phyloP scores from a whole-genome alignment of 2,329 filamentous ascomycete species.

The Fusarium sp. region DNA sequence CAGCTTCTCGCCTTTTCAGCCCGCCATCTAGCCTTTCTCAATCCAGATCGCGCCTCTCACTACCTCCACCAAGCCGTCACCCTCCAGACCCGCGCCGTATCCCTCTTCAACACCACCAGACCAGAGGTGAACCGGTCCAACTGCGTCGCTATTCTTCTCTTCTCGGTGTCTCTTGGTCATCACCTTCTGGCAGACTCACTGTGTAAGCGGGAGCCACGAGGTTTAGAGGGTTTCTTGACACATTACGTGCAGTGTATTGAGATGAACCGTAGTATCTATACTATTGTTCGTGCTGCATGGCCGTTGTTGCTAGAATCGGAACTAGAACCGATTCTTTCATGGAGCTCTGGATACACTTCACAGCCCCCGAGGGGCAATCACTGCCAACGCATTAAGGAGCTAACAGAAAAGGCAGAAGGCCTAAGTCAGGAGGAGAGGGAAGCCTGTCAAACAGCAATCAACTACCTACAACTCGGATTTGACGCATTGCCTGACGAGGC shows the following conservation, averaged over 20 bases:
- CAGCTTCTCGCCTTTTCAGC: conserved; percentile 33
- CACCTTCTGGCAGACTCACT: conserved; percentile 28
- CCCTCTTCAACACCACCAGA: conserved; percentile 13
- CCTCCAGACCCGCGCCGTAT: conserved; percentile 22
- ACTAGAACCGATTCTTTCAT: conserved; percentile 5
- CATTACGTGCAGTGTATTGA: conserved; percentile 23
- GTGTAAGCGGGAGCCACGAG: not conserved
- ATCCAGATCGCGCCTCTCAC: accelerated
- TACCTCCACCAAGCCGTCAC: conserved; percentile 13
- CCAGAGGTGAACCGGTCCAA: conserved; percentile 8
- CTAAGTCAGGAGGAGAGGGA: not conserved
- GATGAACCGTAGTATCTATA: conserved; percentile 23
- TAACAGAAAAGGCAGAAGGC: not conserved
- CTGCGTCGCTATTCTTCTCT: conserved; percentile 26
- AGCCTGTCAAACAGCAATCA: not conserved
- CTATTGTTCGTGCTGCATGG: not conserved
- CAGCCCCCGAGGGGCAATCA: not conserved
- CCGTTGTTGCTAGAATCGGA: conserved; percentile 8
- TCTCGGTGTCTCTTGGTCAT: conserved; percentile 16
- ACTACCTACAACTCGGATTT: conserved; percentile 22
- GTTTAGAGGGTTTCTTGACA: not conserved
- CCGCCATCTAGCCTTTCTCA: conserved; percentile 9
- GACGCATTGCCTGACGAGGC: not conserved
- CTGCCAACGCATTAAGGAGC: not conserved
- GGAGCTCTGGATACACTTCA: conserved; percentile 4